These are phyloP conservation scores for Delonix regia DNA, from an alignment of 306 rosid genomes.

Conservation along the genomic window DNA sequence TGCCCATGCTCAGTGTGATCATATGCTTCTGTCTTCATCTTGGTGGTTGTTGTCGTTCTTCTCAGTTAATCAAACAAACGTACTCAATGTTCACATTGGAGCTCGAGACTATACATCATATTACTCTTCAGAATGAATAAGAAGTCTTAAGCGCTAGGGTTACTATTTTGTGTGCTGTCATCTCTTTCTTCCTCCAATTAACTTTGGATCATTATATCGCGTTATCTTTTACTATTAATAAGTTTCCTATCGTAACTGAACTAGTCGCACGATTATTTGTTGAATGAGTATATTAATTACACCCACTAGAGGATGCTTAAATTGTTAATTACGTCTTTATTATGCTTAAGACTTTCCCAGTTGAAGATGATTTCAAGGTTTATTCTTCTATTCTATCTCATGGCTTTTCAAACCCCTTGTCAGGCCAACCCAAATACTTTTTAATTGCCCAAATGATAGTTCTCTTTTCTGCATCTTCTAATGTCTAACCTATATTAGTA, in stretches of 20 bases:
- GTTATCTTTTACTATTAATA: neutral
- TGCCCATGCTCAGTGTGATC: neutral
- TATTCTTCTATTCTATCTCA: neutral
- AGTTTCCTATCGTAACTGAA: neutral
- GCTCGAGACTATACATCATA: neutral
- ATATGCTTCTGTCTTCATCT: neutral
- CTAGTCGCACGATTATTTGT: neutral
- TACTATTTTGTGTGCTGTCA: neutral
- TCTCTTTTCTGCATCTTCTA: neutral
- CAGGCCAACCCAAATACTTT: neutral
- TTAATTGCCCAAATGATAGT: neutral
- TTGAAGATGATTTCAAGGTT: constrained; percentile 1
- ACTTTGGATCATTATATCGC: neutral
- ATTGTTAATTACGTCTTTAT: neutral
- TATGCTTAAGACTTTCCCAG: neutral
- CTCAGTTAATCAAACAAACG: neutral
- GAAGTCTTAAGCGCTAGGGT: neutral
- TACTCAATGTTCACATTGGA: neutral
- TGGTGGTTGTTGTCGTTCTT: neutral
- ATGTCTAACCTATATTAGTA: neutral
- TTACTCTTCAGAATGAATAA: neutral
- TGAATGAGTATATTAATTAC: neutral
- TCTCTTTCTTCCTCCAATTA: neutral
- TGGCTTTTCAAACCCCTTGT: neutral
- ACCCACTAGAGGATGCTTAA: neutral